Percentiles rank a stretch among this genome's conserved stretches.
Evolutionary conservation across 306 rosid species (phyloP).

Genomic region (Phaseolus lunatus): DNA sequence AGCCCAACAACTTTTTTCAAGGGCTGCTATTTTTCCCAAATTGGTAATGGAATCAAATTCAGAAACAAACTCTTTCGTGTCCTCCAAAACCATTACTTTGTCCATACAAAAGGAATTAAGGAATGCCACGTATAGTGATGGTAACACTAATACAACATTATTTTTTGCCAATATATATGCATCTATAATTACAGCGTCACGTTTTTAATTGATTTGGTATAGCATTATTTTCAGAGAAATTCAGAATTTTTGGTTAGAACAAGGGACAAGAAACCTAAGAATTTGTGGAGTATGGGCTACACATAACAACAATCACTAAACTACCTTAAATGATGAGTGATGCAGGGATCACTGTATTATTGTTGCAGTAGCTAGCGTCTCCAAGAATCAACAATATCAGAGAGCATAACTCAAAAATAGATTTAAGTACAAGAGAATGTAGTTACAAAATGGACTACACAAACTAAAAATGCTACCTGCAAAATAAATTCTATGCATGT

Average conservation of each 20-base stretch:
- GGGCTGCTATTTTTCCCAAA: background rate
- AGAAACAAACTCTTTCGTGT: background rate
- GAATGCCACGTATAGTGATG: background rate
- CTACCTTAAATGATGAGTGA: slow-evolving; percentile 28
- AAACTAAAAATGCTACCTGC: slow-evolving; percentile 5
- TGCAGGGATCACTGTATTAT: slow-evolving; percentile 36
- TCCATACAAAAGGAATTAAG: background rate
- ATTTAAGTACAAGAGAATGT: slow-evolving; percentile 18
- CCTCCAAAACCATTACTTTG: background rate
- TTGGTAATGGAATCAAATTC: background rate
- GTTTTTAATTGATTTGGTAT: background rate
- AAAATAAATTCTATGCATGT: slow-evolving; percentile 26
- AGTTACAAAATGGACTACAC: slow-evolving; percentile 30
- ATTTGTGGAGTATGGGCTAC: background rate
- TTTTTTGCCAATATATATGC: background rate
- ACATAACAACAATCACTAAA: background rate
- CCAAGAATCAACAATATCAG: slow-evolving; percentile 36
- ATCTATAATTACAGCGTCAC: background rate
- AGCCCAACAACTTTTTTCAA: background rate
- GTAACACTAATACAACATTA: background rate
- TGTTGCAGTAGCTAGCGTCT: slow-evolving; percentile 29
- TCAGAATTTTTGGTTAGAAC: background rate
- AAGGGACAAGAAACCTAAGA: background rate
- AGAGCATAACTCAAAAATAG: background rate
- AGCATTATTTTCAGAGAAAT: background rate